Evolutionary conservation across 2,329 filamentous ascomycete genomes (phyloP).

Genomic region (Xylaria digitata): DNA sequence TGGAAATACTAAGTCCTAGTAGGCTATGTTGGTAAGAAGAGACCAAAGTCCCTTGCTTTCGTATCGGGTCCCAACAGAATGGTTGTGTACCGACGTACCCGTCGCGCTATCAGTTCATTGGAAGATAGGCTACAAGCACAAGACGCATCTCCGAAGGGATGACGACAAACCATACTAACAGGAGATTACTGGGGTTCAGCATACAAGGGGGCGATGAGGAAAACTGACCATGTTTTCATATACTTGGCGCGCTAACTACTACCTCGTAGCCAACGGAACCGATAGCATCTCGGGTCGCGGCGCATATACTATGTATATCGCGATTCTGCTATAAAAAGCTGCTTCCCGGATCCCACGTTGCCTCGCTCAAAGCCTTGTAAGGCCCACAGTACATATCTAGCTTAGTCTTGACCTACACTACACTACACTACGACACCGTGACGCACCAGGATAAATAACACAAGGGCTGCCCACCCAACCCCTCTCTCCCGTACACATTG

Average conservation of each 20-base stretch:
- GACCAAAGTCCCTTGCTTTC: background rate
- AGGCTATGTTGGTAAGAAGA: background rate
- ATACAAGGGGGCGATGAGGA: too few relatives aligned
- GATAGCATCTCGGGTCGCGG: background rate
- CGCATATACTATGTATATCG: too few relatives aligned
- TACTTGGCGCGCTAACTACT: background rate
- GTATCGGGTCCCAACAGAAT: background rate
- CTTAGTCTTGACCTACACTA: too few relatives aligned
- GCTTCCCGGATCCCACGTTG: background rate
- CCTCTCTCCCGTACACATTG: background rate
- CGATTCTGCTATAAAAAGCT: background rate
- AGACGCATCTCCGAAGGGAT: background rate
- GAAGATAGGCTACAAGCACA: too few relatives aligned
- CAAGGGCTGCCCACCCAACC: background rate
- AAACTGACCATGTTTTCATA: too few relatives aligned
- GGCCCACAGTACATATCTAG: background rate
- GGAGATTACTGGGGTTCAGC: background rate
- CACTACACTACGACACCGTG: too few relatives aligned
- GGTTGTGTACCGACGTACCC: background rate
- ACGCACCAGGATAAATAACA: conserved; percentile 1
- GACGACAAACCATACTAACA: background rate
- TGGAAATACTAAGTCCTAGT: too few relatives aligned
- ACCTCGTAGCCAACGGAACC: background rate
- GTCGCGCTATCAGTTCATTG: background rate
- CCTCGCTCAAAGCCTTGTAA: background rate